Evolutionary conservation across 2,329 filamentous ascomycete genomes (phyloP).

Genomic region (Saccharata proteae): DNA sequence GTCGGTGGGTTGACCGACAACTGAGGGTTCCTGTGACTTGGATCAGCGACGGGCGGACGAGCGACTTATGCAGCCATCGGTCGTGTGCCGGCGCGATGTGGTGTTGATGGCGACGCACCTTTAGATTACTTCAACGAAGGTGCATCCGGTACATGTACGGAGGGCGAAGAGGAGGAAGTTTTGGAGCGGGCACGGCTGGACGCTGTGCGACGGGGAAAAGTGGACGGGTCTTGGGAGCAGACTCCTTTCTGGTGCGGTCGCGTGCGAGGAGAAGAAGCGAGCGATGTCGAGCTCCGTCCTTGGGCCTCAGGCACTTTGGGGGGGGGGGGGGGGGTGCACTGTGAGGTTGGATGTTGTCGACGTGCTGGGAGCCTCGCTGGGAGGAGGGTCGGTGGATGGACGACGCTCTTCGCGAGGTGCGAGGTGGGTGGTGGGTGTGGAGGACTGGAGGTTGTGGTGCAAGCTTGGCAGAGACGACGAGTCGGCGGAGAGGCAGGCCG

Average conservation of each 20-base stretch:
- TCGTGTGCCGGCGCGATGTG: too few relatives aligned
- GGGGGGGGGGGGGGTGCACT: constrained; percentile 5
- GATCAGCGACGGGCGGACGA: constrained; percentile 8
- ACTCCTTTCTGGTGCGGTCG: too few relatives aligned
- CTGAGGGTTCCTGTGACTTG: constrained; percentile 6
- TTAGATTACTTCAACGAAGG: constrained; percentile 17
- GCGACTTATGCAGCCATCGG: too few relatives aligned
- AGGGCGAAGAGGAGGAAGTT: constrained; percentile 3
- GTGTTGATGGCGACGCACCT: constrained; percentile 20
- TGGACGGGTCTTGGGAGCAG: too few relatives aligned
- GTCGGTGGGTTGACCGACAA: constrained; percentile 24
- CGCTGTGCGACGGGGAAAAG: constrained; percentile 10
- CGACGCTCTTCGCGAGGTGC: constrained; percentile 3
- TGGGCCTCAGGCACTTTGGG: constrained; percentile 6
- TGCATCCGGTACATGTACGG: constrained; percentile 18
- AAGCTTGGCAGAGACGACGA: too few relatives aligned
- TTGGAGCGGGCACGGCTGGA: constrained; percentile 5
- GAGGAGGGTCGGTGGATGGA: constrained; percentile 6
- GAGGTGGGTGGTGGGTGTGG: constrained; percentile 6
- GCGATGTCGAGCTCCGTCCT: constrained; percentile 6
- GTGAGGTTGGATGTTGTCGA: constrained; percentile 7
- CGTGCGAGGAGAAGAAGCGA: constrained; percentile 6
- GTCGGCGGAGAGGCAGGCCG: too few relatives aligned
- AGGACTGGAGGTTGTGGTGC: constrained; percentile 9
- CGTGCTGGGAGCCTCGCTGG: constrained; percentile 7